Evolutionary conservation across 2,329 filamentous ascomycete species (phyloP).

Genomic region (Beauveria varroae): DNA sequence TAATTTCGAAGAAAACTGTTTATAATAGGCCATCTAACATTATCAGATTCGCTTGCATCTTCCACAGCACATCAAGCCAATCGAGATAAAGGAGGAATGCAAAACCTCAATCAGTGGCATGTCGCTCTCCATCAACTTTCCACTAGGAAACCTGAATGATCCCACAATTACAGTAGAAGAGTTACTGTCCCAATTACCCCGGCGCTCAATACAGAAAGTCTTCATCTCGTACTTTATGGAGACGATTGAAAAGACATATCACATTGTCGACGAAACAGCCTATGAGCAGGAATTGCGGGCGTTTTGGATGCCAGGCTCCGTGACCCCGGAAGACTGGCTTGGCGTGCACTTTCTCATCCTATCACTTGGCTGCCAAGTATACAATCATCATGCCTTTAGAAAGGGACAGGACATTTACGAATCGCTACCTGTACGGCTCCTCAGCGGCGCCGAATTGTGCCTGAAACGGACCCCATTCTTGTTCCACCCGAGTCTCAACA

Average conservation of each 20-base stretch:
- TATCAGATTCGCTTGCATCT: background rate
- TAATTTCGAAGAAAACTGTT: too few relatives aligned
- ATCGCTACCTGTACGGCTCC: background rate
- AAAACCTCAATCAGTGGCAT: background rate
- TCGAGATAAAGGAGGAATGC: background rate
- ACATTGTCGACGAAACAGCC: background rate
- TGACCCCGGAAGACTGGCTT: constrained; percentile 5
- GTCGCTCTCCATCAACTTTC: constrained; percentile 12
- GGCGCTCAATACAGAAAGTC: background rate
- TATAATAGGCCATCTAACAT: background rate
- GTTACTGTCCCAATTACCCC: background rate
- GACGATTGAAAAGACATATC: constrained; percentile 7
- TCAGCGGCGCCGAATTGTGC: constrained; percentile 6
- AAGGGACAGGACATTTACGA: constrained; percentile 1
- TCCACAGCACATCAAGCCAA: background rate
- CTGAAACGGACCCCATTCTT: constrained; percentile 11
- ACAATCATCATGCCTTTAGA: background rate
- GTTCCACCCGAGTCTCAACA: background rate
- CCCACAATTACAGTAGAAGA: background rate
- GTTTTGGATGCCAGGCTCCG: constrained; percentile 6
- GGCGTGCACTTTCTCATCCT: constrained; percentile 7
- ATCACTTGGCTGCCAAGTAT: constrained; percentile 7
- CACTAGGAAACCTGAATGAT: background rate
- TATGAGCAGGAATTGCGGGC: constrained; percentile 1
- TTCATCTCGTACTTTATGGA: constrained; percentile 8